Evolutionary conservation across 495 filamentous ascomycete genomes (phyloP).

Genomic region (Cercophora newfieldiana): DNA sequence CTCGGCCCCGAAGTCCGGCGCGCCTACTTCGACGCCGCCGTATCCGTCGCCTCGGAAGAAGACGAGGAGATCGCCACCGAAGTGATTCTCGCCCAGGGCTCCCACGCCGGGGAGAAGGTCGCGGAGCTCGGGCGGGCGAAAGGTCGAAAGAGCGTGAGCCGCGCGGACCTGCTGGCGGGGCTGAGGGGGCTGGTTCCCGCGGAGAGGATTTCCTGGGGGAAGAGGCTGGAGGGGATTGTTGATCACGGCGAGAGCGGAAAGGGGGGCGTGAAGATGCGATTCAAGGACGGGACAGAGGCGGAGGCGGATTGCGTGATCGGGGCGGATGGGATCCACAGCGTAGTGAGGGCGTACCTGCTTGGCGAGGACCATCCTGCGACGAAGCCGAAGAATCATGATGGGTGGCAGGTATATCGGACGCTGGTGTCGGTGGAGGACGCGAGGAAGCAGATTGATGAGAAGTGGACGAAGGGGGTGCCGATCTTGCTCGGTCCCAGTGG

Average conservation of each 20-base stretch:
- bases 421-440: constrained; percentile 37
- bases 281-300: constrained; percentile 35
- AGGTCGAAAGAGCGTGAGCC: constrained; percentile 39
- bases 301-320: constrained; percentile 41
- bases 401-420: constrained; percentile 47
- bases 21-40: constrained; percentile 39
- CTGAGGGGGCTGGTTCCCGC: constrained; percentile 33
- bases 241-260: background rate
- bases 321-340: constrained; percentile 50
- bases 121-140: constrained; percentile 43
- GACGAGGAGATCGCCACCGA: constrained; percentile 37
- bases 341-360: constrained; percentile 42
- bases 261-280: constrained; percentile 32
- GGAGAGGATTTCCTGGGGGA: constrained; percentile 32
- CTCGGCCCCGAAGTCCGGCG: constrained; percentile 35
- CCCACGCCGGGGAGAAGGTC: constrained; percentile 31
- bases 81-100: constrained; percentile 38
- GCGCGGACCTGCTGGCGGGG: constrained; percentile 37
- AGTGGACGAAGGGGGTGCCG: constrained; percentile 33
- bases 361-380: constrained; percentile 40
- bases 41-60: constrained; percentile 32
- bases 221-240: constrained; percentile 22
- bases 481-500: constrained; percentile 39
- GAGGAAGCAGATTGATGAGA: constrained; percentile 29
- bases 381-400: constrained; percentile 42